Conservation (phyloP, 331 rosid genomes). For the Pyrus hybrid region DNA sequence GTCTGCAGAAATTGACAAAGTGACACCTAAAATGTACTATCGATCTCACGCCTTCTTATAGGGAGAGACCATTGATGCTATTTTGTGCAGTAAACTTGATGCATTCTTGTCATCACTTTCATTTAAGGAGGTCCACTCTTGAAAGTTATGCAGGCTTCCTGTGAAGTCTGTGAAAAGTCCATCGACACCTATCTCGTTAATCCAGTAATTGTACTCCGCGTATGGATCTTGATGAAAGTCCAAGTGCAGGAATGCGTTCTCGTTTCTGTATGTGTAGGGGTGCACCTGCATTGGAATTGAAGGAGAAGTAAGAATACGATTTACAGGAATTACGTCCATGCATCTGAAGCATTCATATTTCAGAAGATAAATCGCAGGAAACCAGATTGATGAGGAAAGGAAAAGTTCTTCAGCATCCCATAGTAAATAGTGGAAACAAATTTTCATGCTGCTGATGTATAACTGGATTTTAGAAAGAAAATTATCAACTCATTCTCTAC, state of each 20-base stretch:
- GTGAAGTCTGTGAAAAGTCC: conserved; percentile 92
- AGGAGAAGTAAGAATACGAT: not conserved
- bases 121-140: conserved; percentile 44
- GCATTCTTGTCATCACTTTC: conserved; percentile 23
- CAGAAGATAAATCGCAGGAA: not conserved
- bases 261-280: conserved; percentile 85
- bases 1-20: conserved; percentile 1
- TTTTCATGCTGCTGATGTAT: too few relatives aligned
- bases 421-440: too few relatives aligned
- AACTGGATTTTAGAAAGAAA: too few relatives aligned
- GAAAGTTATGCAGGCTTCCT: conserved; percentile 68
- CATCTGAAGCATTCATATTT: not conserved
- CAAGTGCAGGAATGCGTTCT: conserved; percentile 47
- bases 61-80: conserved; percentile 43
- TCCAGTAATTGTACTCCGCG: conserved; percentile 68
- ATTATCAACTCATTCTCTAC: too few relatives aligned
- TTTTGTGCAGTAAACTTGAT: conserved; percentile 51
- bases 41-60: conserved; percentile 20
- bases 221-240: conserved; percentile 79
- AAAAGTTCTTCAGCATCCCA: too few relatives aligned
- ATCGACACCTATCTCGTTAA: conserved; percentile 68
- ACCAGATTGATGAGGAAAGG: not conserved
- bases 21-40: not conserved
- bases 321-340: not conserved
- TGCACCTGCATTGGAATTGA: conserved; percentile 55